These are phyloP conservation scores for Pichia cephalocereana DNA, from an alignment of 805 yeast species.

Conservation along the genomic window DNA sequence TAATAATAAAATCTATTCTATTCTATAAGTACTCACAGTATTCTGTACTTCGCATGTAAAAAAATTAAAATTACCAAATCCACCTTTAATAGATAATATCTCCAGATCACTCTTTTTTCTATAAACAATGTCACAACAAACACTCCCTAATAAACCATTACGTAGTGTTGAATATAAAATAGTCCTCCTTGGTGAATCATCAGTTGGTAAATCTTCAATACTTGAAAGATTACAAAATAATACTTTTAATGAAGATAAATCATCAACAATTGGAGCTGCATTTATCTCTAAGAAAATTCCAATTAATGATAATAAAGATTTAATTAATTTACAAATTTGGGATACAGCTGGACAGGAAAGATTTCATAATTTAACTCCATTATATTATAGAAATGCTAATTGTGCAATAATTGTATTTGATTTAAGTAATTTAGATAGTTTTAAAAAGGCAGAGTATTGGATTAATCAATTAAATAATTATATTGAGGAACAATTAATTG, in stretches of 20 bases:
- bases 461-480: constrained; percentile 56
- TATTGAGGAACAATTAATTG: constrained; percentile 6
- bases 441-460: constrained; percentile 80
- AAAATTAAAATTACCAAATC: too few relatives aligned
- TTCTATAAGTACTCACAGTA: too few relatives aligned
- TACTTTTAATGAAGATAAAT: constrained; percentile 67
- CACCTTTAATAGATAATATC: too few relatives aligned
- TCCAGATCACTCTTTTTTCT: too few relatives aligned
- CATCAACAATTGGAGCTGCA: constrained; percentile 98
- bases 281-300: constrained; percentile 76
- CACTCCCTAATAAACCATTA: constrained; percentile 12
- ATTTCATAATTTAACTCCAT: constrained; percentile 73
- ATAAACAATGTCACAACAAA: neutral
- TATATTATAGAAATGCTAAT: constrained; percentile 74
- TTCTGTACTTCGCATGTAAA: too few relatives aligned
- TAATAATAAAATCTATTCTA: too few relatives aligned
- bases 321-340: constrained; percentile 62
- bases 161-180: constrained; percentile 26
- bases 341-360: constrained; percentile 97
- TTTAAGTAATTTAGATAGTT: constrained; percentile 42
- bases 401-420: constrained; percentile 88
- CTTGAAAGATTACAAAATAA: constrained; percentile 69
- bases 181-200: constrained; percentile 40
- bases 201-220: constrained; percentile 63
- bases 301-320: constrained; percentile 8